Base-by-base conservation (phyloP, 768 basidiomycete genomes). In the Mycena sanguinolenta region DNA sequence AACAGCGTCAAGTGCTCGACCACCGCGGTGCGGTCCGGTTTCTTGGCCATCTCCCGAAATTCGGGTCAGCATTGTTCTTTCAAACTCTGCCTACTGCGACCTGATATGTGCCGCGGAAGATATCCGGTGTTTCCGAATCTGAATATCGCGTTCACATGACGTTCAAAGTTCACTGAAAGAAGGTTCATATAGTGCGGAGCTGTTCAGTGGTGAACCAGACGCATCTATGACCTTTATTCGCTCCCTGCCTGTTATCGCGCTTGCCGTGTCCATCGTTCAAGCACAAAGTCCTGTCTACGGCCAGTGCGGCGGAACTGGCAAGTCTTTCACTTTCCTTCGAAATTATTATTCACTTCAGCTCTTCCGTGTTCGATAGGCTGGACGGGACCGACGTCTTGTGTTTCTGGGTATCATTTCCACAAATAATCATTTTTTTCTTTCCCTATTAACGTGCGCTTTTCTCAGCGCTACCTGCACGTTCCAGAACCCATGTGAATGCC, bases 311-410 rank as follows among this genome's bases (percentile, higher is more conserved):
- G 65, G 65, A n/a, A 21, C 27, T 30, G 34, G 55, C n/a, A n/a
- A 36, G 55, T 38, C 4, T 57, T 12, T 57, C n/a, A 4, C 12
- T 38, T 19, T 5, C 3, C 13, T 30, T 17, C 6, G 8, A 21
- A 21, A 23, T 14, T 14, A n/a, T n/a, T 2, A n/a, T 38, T 6
- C 5, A 46, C n/a, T 34, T 9, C 21, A 36, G 36, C 19, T 57
- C n/a, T 2, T n/a, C 12, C 19, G 6, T 12, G 54, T 4, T 53
- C 27, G 44, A 16, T 12, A 46, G 30, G 10, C 3, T 60, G 59
- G 59, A 60, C 83, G 8, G 85, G 86, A 54, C 28, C 79, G 23
- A 85, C 84, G 8, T 79, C 80, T 14, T 87, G 87, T 52, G 81
- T 80, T 50, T 64, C 82, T 30, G 82, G 84, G 82, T 85, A 72